Conservation (phyloP, 441 rosid species). For the Adansonia rubrostipa region DNA sequence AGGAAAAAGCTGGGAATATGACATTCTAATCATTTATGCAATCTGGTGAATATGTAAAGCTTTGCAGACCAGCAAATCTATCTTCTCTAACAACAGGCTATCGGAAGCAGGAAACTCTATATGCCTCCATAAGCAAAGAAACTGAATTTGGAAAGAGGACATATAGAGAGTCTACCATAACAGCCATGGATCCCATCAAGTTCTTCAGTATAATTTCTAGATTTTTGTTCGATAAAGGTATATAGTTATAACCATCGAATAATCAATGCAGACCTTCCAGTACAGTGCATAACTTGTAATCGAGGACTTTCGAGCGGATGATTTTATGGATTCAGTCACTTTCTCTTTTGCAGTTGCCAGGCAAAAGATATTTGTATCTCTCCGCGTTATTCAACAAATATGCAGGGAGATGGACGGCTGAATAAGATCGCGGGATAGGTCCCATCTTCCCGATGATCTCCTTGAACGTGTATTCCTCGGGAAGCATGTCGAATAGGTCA, state of each 20-base stretch:
- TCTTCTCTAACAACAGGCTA: constrained; percentile 32
- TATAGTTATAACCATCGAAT: constrained; percentile 18
- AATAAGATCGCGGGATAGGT: constrained; percentile 69
- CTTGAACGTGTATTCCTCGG: constrained; percentile 84
- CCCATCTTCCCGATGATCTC: constrained; percentile 89
- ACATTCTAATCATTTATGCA: constrained; percentile 26
- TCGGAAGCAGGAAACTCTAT: constrained; percentile 29
- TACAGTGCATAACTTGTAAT: constrained; percentile 28
- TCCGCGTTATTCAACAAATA: constrained; percentile 66
- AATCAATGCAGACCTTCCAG: constrained; percentile 22
- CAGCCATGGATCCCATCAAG: constrained; percentile 25
- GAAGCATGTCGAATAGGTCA: constrained; percentile 84
- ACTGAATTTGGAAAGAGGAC: constrained; percentile 21
- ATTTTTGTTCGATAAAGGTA: constrained; percentile 27
- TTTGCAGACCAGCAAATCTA: constrained; percentile 19
- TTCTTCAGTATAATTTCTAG: constrained; percentile 26
- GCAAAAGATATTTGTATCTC: constrained; percentile 71
- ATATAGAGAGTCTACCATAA: constrained; percentile 28
- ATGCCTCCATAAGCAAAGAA: constrained; percentile 36
- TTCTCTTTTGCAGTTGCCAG: constrained; percentile 81
- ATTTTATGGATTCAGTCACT: constrained; percentile 46
- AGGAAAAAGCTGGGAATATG: constrained; percentile 46
- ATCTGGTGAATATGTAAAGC: constrained; percentile 20
- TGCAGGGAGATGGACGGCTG: constrained; percentile 81
- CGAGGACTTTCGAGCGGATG: constrained; percentile 23